These are phyloP conservation scores for Austroboletus niveus DNA, from an alignment of 1,284 basidiomycete species.

Conservation along the genomic window DNA sequence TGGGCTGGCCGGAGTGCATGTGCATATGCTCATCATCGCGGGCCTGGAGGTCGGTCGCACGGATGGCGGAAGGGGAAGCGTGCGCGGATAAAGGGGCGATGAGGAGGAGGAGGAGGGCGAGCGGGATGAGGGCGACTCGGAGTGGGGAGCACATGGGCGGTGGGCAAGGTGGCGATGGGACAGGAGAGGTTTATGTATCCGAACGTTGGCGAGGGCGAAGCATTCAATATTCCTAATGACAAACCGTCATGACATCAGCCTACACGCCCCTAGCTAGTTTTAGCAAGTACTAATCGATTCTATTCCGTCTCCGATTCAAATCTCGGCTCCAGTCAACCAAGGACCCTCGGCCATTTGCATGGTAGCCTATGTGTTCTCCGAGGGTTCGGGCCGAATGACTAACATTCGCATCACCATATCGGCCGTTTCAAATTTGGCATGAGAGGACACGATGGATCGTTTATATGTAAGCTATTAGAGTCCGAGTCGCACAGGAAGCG, in stretches of 20 bases:
- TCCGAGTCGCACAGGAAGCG: no score
- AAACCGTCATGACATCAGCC: constrained; percentile 17
- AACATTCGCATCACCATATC: no score
- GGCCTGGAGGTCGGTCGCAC: constrained; percentile 1
- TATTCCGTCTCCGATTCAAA: not conserved
- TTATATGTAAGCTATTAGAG: no score
- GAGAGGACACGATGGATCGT: no score
- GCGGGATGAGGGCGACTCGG: constrained; percentile 1
- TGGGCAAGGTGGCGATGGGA: not conserved
- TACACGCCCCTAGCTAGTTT: constrained; percentile 18
- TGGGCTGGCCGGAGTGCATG: constrained; percentile 47
- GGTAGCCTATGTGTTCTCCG: no score
- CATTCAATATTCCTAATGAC: not conserved
- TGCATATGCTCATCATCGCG: constrained; percentile 44
- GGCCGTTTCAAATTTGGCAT: no score
- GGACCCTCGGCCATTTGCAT: no score
- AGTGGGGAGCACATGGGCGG: constrained; percentile 8
- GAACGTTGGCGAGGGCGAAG: not conserved
- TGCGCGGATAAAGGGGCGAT: constrained; percentile 15
- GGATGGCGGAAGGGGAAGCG: constrained; percentile 11
- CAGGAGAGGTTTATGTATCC: constrained; percentile 10
- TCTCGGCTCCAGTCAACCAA: no score
- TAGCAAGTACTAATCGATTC: constrained; percentile 21
- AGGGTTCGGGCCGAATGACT: no score
- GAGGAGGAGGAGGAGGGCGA: constrained; percentile 11